Percentiles rank a stretch among this genome's conserved stretches.
Conservation (phyloP, 768 basidiomycete species). For the Hypholoma sublateritium region DNA sequence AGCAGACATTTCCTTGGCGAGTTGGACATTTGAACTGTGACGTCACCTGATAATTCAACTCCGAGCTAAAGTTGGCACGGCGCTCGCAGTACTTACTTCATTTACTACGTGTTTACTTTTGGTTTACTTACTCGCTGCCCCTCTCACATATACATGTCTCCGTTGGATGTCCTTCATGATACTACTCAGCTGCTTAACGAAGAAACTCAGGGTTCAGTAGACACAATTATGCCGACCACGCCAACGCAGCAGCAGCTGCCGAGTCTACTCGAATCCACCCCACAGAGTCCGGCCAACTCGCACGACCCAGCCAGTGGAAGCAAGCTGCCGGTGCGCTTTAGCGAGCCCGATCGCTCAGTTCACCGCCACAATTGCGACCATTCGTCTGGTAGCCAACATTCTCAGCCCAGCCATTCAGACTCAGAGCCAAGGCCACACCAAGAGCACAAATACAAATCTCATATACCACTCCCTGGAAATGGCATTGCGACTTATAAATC, state of each 20-base stretch:
- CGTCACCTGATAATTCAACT: constrained; percentile 5
- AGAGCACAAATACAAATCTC: constrained; percentile 16
- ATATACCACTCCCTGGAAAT: constrained; percentile 18
- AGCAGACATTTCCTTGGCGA: background rate
- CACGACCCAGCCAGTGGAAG: background rate
- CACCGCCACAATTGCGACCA: background rate
- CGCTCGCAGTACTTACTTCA: background rate
- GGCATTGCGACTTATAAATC: constrained; percentile 19
- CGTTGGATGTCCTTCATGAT: constrained; percentile 23
- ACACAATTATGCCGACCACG: constrained; percentile 10
- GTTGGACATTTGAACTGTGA: constrained; percentile 1
- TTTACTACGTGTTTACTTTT: no score
- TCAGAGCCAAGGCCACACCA: constrained; percentile 9
- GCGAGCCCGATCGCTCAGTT: constrained; percentile 1
- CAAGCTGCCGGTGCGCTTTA: background rate
- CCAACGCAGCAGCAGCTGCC: constrained; percentile 1
- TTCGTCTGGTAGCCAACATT: background rate
- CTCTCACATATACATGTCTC: constrained; percentile 22
- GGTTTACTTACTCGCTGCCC: background rate
- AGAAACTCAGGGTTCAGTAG: constrained; percentile 15
- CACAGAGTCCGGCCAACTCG: background rate
- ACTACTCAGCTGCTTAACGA: constrained; percentile 1
- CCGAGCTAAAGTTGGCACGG: background rate
- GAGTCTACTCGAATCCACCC: background rate
- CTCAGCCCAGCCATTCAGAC: constrained; percentile 2